Base-by-base conservation (phyloP, 257 asterid species). In the Jacaranda mimosifolia region DNA sequence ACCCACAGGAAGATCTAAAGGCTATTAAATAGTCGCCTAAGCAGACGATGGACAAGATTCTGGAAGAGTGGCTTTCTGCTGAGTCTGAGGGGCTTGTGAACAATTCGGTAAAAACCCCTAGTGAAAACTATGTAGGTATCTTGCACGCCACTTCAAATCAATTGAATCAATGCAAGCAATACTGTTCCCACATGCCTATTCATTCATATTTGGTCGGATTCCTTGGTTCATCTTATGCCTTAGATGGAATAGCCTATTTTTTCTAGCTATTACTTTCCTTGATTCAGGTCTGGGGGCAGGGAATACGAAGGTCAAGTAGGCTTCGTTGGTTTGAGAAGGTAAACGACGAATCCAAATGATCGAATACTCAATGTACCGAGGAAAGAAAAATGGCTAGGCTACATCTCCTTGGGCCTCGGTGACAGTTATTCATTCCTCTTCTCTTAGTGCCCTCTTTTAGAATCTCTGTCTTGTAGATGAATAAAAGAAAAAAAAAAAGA, bases 131-230 rank as follows among this genome's bases (percentile, higher is more conserved):
- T 40, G 3, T 40, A 40, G 4, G 58, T 52, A 52, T 52, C 13
- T 12, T 52, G 13, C 12, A 12, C 17, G 19, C 58, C 13, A 5
- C 58, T 52, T 52, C 58, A 13, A 13, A 52, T 52, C 58, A 13
- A 52, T 52, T 52, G 58, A 11, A 52, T 52, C 19, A 52, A 52
- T 57, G 63, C 63, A 57, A 57, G 63, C 36, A 57, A 57, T 57
- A 11, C 3, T 57, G 36, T 57, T 17, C 36, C 63, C 63, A 57
- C 63, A 57, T 57, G 63, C 19, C 36, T 57, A 57, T 57, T 57
- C 63, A 18, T 57, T 14, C 19, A 4, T 57, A 49, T 49, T 49
- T 49, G 13, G 9, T 49, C 0, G 9, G 55, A 49, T 49, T 49
- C 55, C 55, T 49, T 13, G 55, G 55, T 49, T 49, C 55, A 49